phyloP scores from a whole-genome alignment of 139 green algal genomes.

The Ulvella scutata region DNA sequence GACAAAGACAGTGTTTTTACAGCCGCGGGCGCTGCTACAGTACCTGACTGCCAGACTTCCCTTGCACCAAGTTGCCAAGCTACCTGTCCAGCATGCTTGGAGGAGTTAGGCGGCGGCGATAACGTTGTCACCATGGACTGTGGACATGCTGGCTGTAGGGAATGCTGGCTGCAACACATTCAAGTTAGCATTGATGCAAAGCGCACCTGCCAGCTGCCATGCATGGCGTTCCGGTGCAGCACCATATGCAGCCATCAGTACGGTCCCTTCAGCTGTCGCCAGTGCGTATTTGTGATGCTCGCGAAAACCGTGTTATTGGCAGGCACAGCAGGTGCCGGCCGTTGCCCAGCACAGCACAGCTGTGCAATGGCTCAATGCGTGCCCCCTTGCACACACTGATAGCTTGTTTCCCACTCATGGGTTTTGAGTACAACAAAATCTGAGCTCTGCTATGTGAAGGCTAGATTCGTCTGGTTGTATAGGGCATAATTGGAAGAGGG shows the following conservation, averaged over 20 bases:
- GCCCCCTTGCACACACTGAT: too few species aligned
- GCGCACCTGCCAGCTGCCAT: neutral
- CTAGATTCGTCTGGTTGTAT: too few species aligned
- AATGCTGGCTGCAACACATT: slow-evolving; percentile 73
- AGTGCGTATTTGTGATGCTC: too few species aligned
- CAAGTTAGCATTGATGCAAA: slow-evolving; percentile 44
- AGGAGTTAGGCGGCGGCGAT: neutral
- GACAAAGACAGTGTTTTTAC: neutral
- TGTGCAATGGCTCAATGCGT: too few species aligned
- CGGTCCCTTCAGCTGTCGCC: too few species aligned
- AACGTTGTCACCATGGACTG: slow-evolving; percentile 24
- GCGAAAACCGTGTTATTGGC: too few species aligned
- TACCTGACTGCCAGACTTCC: neutral
- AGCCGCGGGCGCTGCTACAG: neutral
- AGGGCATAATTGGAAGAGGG: too few species aligned
- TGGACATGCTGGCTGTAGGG: slow-evolving; percentile 69
- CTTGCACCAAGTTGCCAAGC: neutral
- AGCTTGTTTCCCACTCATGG: too few species aligned
- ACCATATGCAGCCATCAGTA: neutral
- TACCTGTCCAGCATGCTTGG: neutral
- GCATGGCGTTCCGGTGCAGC: neutral
- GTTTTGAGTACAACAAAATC: too few species aligned
- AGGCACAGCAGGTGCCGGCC: too few species aligned
- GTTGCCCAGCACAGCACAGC: too few species aligned
- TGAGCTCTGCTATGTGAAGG: too few species aligned